These are phyloP conservation scores for Golubevia sp. DNA, from an alignment of 1,284 basidiomycete species.

Conservation along the genomic window DNA sequence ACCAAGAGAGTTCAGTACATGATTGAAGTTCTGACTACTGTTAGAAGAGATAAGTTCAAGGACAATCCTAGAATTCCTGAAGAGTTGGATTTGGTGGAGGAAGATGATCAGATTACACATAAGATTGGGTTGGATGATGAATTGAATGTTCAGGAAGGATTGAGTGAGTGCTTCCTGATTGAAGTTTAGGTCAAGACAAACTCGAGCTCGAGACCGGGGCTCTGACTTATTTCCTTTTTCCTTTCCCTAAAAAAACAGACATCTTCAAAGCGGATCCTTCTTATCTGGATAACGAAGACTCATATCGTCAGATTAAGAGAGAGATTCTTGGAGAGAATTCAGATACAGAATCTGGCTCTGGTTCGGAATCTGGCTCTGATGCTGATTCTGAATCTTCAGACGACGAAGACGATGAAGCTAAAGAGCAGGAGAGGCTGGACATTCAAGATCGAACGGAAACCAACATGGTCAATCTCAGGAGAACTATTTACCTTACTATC, in stretches of 20 bases:
- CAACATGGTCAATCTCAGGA: slow-evolving; percentile 90
- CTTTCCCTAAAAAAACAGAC: slow-evolving; percentile 66
- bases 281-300: slow-evolving; percentile 88
- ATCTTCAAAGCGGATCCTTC: slow-evolving; percentile 93
- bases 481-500: slow-evolving; percentile 94
- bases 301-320: slow-evolving; percentile 85
- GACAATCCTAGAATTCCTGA: slow-evolving; percentile 93
- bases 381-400: slow-evolving; percentile 68
- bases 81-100: slow-evolving; percentile 92
- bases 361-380: slow-evolving; percentile 59
- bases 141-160: slow-evolving; percentile 86
- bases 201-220: too few relatives aligned
- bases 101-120: slow-evolving; percentile 91
- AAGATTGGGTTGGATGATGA: slow-evolving; percentile 89
- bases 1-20: slow-evolving; percentile 98
- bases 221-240: neutral
- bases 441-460: slow-evolving; percentile 95
- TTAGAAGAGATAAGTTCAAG: slow-evolving; percentile 97
- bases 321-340: slow-evolving; percentile 79
- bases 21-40: slow-evolving; percentile 81
- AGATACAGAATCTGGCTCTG: slow-evolving; percentile 29
- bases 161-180: slow-evolving; percentile 70
- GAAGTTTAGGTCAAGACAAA: too few relatives aligned
- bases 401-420: slow-evolving; percentile 72
- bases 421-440: slow-evolving; percentile 69